Percentiles rank a stretch among this genome's conserved stretches.
phyloP scores from a whole-genome alignment of 176 grass and related monocot genomes.

The Ensete glaucum region DNA sequence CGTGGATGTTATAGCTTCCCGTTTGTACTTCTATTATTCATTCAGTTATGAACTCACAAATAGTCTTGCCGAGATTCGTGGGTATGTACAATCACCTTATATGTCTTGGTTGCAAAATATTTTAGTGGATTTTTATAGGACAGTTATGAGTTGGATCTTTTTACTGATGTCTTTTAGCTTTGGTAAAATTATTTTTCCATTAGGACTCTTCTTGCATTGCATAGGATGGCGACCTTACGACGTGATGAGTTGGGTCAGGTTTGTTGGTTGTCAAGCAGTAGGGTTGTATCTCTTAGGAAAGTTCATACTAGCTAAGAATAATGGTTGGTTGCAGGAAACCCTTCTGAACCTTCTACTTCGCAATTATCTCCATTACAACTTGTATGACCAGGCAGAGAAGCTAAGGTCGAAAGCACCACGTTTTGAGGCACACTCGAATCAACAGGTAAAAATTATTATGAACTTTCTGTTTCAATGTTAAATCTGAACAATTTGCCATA shows the following conservation, averaged over 20 bases:
- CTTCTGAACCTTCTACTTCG: constrained; percentile 93
- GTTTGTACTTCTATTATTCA: constrained; percentile 71
- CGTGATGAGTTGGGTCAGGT: constrained; percentile 86
- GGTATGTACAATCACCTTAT: constrained; percentile 36
- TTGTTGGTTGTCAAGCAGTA: constrained; percentile 10
- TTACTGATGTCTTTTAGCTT: neutral
- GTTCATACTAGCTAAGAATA: neutral
- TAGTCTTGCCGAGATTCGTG: constrained; percentile 74
- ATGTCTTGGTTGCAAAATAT: neutral
- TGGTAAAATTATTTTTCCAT: constrained; percentile 21
- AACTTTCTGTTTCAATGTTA: neutral
- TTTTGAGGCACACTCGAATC: constrained; percentile 93
- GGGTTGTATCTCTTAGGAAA: neutral
- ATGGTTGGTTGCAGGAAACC: constrained; percentile 47
- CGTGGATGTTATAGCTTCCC: constrained; percentile 67
- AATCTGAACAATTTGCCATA: neutral
- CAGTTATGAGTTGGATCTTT: neutral
- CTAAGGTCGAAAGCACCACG: constrained; percentile 86
- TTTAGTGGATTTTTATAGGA: neutral
- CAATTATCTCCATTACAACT: constrained; percentile 96
- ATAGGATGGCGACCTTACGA: constrained; percentile 75
- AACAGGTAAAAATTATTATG: constrained; percentile 37
- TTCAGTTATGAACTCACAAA: constrained; percentile 61
- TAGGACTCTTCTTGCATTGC: constrained; percentile 56
- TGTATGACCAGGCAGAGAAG: constrained; percentile 89